Percentiles rank a stretch among this genome's conserved stretches.
These are phyloP conservation scores for Ophiobolus disseminans DNA, from an alignment of 2,329 filamentous ascomycete species.

Conservation along the genomic window DNA sequence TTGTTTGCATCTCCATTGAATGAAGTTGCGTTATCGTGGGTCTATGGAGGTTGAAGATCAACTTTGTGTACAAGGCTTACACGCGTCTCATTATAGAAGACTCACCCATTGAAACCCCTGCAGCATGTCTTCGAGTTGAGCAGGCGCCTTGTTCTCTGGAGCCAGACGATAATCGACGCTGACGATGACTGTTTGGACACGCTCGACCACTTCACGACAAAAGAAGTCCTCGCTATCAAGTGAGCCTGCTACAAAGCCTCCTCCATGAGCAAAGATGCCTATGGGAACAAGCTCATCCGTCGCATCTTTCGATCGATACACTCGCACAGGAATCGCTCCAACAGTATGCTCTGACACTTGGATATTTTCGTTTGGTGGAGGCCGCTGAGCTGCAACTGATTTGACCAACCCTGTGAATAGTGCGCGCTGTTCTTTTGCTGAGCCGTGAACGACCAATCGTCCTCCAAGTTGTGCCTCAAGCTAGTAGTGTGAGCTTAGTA, in stretches of 20 bases:
- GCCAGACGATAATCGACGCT: background rate
- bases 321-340: background rate
- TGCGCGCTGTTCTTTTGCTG: background rate
- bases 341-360: background rate
- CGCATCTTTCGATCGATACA: background rate
- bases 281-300: background rate
- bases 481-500: background rate
- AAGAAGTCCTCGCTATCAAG: background rate
- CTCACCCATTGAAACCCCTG: background rate
- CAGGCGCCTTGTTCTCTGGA: background rate
- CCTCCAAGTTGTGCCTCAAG: background rate
- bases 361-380: background rate
- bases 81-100: too few species aligned
- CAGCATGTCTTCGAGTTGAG: background rate
- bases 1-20: background rate
- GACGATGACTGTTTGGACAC: background rate
- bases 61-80: background rate
- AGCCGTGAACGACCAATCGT: background rate
- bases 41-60: background rate
- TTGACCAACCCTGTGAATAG: background rate
- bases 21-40: background rate
- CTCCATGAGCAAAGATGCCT: background rate
- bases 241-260: background rate
- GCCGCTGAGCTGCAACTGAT: background rate
- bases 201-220: background rate